phyloP scores from a whole-genome alignment of 2,329 filamentous ascomycete species.

The Venturia aucupariae region DNA sequence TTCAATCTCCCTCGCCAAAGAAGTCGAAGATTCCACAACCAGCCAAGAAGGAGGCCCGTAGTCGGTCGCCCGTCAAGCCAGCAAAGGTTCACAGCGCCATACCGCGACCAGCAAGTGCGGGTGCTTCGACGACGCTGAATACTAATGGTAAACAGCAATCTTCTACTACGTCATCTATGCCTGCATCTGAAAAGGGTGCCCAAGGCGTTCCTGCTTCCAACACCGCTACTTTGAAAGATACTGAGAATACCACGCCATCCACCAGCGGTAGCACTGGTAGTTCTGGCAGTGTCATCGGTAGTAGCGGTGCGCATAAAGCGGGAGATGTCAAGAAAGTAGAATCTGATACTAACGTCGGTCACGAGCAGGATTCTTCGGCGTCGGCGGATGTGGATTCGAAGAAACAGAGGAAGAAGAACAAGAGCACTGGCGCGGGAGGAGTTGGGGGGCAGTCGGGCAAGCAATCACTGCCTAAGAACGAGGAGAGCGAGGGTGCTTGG shows the following conservation, averaged over 20 bases:
- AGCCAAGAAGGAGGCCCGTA: not conserved
- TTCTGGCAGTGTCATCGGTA: not conserved
- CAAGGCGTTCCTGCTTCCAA: slow-evolving; percentile 3
- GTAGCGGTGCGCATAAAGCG: not conserved
- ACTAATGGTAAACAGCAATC: not conserved
- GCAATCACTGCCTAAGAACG: slow-evolving; percentile 8
- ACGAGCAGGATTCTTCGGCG: slow-evolving; percentile 11
- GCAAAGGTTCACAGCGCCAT: not conserved
- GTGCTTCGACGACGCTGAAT: not conserved
- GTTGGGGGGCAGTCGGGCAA: slow-evolving; percentile 10
- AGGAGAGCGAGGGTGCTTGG: slow-evolving; percentile 4
- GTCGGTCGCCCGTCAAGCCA: slow-evolving; percentile 1
- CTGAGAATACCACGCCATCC: not conserved
- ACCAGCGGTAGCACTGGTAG: not conserved
- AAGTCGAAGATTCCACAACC: slow-evolving; percentile 5
- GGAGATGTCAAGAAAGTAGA: slow-evolving; percentile 5
- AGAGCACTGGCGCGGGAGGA: slow-evolving; percentile 10
- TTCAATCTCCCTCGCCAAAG: not conserved
- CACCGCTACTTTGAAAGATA: slow-evolving; percentile 5
- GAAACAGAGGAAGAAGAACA: slow-evolving; percentile 7
- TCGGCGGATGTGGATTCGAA: slow-evolving; percentile 13
- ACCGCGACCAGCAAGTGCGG: not conserved
- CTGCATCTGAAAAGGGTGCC: not conserved
- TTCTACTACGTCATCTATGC: not conserved
- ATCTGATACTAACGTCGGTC: slow-evolving; percentile 3